A percentile compares a stretch with the other conserved stretches of the same genome.
These are phyloP conservation scores for Alternaria tenuissima DNA, from an alignment of 2,329 filamentous ascomycete genomes.

Conservation along the genomic window DNA sequence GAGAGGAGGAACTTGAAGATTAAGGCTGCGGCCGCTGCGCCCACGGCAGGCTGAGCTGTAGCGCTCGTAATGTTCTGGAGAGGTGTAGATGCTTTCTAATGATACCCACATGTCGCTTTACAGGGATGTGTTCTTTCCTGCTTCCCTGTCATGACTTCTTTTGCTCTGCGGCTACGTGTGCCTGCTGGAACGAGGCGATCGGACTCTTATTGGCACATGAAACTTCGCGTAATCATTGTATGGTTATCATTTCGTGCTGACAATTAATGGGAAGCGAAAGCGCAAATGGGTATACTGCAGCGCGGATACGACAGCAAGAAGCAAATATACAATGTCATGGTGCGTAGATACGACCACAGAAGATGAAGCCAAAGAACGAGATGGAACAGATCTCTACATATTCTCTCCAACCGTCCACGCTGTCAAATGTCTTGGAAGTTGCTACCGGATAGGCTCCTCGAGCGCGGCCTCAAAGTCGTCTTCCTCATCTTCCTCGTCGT, in stretches of 20 bases:
- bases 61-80: not conserved
- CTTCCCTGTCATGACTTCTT: not conserved
- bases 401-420: no score
- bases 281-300: not conserved
- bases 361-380: not conserved
- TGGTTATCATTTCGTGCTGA: not conserved
- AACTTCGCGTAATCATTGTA: not conserved
- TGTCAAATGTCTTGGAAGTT: not conserved
- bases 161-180: not conserved
- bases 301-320: not conserved
- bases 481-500: constrained; percentile 23
- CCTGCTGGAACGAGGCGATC: not conserved
- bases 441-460: not conserved
- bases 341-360: not conserved
- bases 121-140: not conserved
- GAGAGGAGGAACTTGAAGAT: constrained; percentile 58
- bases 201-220: not conserved
- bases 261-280: not conserved
- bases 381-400: not conserved
- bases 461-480: constrained; percentile 29
- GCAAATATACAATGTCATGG: not conserved
- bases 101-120: constrained; percentile 16
- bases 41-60: constrained; percentile 4
- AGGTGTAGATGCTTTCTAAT: constrained; percentile 1
- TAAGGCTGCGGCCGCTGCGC: constrained; percentile 43